phyloP scores from a whole-genome alignment of 495 filamentous ascomycete species.

The Aspergillus kassunensis region DNA sequence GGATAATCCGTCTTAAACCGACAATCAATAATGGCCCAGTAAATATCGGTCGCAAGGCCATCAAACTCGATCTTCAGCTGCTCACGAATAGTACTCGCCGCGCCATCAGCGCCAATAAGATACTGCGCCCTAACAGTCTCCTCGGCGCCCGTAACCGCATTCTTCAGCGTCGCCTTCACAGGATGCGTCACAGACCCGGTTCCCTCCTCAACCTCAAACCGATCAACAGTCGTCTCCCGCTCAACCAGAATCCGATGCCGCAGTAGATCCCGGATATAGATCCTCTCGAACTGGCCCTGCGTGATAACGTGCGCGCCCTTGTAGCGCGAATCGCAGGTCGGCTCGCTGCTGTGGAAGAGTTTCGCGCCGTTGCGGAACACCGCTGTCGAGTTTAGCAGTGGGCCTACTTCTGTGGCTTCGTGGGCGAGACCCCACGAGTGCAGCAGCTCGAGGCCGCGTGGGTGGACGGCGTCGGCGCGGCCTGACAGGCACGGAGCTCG shows the following conservation, averaged over 20 bases:
- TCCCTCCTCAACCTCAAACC: background rate
- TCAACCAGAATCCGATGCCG: background rate
- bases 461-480: background rate
- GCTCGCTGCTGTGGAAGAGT: background rate
- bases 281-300: background rate
- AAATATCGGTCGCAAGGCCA: background rate
- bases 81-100: background rate
- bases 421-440: background rate
- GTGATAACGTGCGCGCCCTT: background rate
- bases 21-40: conserved; percentile 3
- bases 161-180: background rate
- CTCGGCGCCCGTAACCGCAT: background rate
- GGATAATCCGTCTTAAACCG: conserved; percentile 3
- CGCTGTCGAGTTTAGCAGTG: background rate
- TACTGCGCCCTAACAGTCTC: background rate
- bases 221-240: background rate
- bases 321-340: background rate
- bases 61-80: conserved; percentile 5
- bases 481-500: background rate
- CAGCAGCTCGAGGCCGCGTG: background rate
- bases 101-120: background rate
- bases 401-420: background rate
- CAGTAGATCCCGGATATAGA: conserved; percentile 3
- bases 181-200: background rate
- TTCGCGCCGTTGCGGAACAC: background rate